A percentile compares a stretch with the other conserved stretches of the same genome.
These are phyloP conservation scores for Xylaria acuta DNA, from an alignment of 495 filamentous ascomycete genomes.

Conservation along the genomic window DNA sequence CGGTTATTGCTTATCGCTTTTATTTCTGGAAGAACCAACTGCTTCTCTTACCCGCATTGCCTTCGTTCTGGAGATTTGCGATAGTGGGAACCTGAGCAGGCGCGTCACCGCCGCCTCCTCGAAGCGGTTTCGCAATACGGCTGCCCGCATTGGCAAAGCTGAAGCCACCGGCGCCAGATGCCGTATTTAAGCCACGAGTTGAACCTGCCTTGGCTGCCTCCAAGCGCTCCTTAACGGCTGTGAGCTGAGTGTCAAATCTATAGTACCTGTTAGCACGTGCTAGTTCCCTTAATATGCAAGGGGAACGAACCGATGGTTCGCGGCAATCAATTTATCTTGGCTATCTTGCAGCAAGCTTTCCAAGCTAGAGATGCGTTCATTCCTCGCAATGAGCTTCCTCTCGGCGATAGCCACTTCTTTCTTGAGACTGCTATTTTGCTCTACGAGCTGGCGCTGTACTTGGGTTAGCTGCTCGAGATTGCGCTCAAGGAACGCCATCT, in stretches of 20 bases:
- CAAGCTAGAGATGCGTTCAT: constrained; percentile 92
- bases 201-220: constrained; percentile 92
- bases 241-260: constrained; percentile 96
- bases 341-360: constrained; percentile 93
- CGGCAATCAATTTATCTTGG: constrained; percentile 94
- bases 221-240: constrained; percentile 95
- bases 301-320: constrained; percentile 85
- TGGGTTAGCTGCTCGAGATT: constrained; percentile 97
- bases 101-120: constrained; percentile 75
- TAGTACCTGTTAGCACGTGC: constrained; percentile 27
- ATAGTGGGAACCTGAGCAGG: constrained; percentile 58
- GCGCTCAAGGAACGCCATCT: constrained; percentile 98
- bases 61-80: constrained; percentile 57
- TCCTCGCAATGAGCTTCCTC: constrained; percentile 92
- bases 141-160: constrained; percentile 76
- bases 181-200: constrained; percentile 76
- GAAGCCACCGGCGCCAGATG: constrained; percentile 67
- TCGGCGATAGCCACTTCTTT: constrained; percentile 99
- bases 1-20: constrained; percentile 20
- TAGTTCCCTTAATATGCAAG: neutral
- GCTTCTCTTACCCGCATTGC: constrained; percentile 58
- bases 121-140: constrained; percentile 94
- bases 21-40: constrained; percentile 66
- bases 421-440: constrained; percentile 95
- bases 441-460: constrained; percentile 95